phyloP scores from a whole-genome alignment of 192 early-diverging fungal species.

The Geosiphon pyriformis region DNA sequence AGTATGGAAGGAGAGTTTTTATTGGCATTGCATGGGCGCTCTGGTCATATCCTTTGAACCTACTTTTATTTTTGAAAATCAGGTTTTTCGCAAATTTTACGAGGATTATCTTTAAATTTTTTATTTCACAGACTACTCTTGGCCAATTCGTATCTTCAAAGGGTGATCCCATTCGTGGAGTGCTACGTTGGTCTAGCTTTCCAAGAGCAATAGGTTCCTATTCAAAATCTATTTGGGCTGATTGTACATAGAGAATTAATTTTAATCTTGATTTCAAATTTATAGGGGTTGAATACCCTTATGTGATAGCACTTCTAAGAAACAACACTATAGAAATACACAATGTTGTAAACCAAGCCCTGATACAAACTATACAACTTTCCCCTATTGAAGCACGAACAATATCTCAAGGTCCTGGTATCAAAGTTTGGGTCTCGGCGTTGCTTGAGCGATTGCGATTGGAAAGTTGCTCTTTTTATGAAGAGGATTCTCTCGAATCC shows the following conservation, averaged over 20 bases:
- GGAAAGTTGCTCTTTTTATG: not conserved
- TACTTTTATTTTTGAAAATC: no score
- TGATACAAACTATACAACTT: conserved; percentile 48
- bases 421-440: conserved; percentile 42
- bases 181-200: conserved; percentile 47
- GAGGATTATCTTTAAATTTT: no score
- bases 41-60: conserved; percentile 34
- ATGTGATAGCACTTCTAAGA: conserved; percentile 60
- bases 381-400: conserved; percentile 41
- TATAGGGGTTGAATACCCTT: conserved; percentile 70
- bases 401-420: conserved; percentile 47
- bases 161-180: conserved; percentile 71
- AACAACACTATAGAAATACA: conserved; percentile 72
- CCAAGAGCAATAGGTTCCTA: conserved; percentile 33
- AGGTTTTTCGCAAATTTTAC: no score
- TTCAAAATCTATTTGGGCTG: not conserved
- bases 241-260: not conserved
- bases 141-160: conserved; percentile 65
- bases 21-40: conserved; percentile 46
- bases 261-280: not conserved
- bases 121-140: conserved; percentile 43
- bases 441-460: conserved; percentile 33
- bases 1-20: conserved; percentile 72
- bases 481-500: not conserved
- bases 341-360: conserved; percentile 60